A percentile compares a stretch with the other conserved stretches of the same genome.
Conservation (phyloP, 768 basidiomycete genomes). For the Chalciporus chontae region DNA sequence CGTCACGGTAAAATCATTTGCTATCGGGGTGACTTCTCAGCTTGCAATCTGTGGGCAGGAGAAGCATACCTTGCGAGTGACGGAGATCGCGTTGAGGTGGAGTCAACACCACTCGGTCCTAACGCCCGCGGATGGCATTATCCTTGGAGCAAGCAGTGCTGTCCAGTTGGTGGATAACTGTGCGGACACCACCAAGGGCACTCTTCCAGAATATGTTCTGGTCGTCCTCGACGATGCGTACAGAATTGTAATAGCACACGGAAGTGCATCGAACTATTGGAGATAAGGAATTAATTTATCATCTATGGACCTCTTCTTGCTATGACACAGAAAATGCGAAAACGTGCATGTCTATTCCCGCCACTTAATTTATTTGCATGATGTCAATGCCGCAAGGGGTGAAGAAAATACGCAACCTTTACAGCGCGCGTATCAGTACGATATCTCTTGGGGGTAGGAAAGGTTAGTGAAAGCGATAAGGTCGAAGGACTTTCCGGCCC, state of each 20-base stretch:
- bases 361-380: no score
- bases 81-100: conserved; percentile 39
- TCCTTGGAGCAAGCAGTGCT: conserved; percentile 34
- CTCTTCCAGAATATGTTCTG: conserved; percentile 36
- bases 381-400: no score
- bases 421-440: no score
- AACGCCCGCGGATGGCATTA: conserved; percentile 31
- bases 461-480: no score
- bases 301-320: no score
- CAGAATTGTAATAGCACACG: conserved; percentile 30
- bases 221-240: conserved; percentile 32
- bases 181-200: conserved; percentile 38
- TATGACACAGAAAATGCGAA: no score
- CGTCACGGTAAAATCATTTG: conserved; percentile 21
- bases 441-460: no score
- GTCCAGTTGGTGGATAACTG: conserved; percentile 33
- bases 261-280: conserved; percentile 32
- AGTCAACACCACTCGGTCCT: conserved; percentile 36
- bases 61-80: conserved; percentile 31
- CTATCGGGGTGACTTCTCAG: no score
- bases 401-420: no score
- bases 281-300: conserved; percentile 8
- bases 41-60: conserved; percentile 4
- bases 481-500: no score
- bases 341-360: no score